phyloP scores from a whole-genome alignment of 306 rosid species.

The Delonix regia region DNA sequence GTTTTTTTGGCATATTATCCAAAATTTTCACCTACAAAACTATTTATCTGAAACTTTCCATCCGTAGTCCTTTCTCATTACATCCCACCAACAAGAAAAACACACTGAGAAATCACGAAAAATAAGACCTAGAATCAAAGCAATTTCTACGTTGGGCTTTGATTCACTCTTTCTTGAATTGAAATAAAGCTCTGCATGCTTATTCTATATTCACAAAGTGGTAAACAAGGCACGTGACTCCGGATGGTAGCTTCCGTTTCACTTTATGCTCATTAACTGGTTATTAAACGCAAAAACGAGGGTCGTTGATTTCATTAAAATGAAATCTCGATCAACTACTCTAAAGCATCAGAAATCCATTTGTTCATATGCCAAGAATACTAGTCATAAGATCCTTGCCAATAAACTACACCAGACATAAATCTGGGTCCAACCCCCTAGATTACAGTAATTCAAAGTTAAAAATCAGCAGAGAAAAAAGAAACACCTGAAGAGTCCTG shows the following conservation, averaged over 20 bases:
- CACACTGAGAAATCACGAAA: neutral
- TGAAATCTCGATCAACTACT: neutral
- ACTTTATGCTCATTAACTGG: neutral
- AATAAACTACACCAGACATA: neutral
- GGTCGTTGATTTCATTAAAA: neutral
- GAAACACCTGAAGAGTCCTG: constrained; percentile 86
- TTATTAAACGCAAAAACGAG: neutral
- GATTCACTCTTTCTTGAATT: neutral
- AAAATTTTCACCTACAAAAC: neutral
- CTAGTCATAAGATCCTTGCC: neutral
- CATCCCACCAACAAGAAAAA: neutral
- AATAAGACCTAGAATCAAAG: neutral
- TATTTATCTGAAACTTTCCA: neutral
- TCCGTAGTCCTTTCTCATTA: neutral
- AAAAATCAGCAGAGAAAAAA: neutral
- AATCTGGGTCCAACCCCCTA: neutral
- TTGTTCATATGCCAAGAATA: neutral
- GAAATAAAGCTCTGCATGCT: neutral
- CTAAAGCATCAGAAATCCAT: neutral
- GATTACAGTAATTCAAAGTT: constrained; percentile 16
- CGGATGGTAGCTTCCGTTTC: neutral
- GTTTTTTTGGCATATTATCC: neutral
- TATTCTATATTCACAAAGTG: neutral
- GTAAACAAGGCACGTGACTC: neutral
- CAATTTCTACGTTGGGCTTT: neutral